Evolutionary conservation across 2,329 filamentous ascomycete species (phyloP), one percentile per base, ranked within the genome.

Genomic region (Orbilia javanica): DNA sequence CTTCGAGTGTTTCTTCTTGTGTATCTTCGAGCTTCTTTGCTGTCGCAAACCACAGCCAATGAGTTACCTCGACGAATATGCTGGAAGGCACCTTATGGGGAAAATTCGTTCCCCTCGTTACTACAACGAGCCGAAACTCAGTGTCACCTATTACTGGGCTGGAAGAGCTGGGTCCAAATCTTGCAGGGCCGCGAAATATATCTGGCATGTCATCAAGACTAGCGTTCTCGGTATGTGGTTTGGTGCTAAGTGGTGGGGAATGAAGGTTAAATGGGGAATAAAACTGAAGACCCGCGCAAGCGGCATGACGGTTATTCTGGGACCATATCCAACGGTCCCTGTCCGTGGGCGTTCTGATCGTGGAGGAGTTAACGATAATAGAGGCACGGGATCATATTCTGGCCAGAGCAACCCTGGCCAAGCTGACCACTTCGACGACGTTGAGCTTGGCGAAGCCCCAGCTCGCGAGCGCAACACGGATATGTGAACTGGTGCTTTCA

Each of bases 81-180:
- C 27, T 8, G 8, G 25, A 34, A 48, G 36, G 4, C 29, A 52
- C 1, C 0, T 50, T 6, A 31, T 70, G 4, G 39, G n/a, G 7
- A 70, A 34, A 20, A 63, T 70, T 20, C 31, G 68, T 3, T 48
- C 39, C 25, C 48, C 68, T 15, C 22, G 29, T 11, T 50, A 55
- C 22, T 72, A 64, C 34, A 36, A 52, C 13, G 55, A 63, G 18
- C 67, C 55, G 6, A 63, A 46, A 22, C 55, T 71, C 13, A 71
- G 67, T 18, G 48, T 18, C 20, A 44, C 29, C 15, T 71, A 71
- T 31, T 71, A 64, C 25, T 71, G 67, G 67, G 55, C 57, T 15
- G 29, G 44, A 15, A 36, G 55, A 18, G 31, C 3, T 48, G 50
- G 31, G 15, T 44, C 11, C 3, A 53, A 34, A n/a, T 18, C 8